phyloP scores from a whole-genome alignment of 805 yeast genomes.

The Saccharomycopsis capsularis region DNA sequence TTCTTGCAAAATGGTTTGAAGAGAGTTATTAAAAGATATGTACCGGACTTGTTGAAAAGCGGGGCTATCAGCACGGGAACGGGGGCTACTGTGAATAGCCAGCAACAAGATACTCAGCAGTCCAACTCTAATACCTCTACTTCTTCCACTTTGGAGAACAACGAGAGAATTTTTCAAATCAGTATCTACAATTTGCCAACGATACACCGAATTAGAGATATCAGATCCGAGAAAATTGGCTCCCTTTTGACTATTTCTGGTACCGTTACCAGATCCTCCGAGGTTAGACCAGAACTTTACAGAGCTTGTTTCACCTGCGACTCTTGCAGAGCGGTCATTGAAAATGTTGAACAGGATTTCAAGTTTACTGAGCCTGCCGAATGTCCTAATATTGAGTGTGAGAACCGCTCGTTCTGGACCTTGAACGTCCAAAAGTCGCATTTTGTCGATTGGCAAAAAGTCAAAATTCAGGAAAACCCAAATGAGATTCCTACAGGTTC shows the following conservation, averaged over 20 bases:
- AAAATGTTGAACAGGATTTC: constrained; percentile 88
- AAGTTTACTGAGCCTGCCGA: constrained; percentile 91
- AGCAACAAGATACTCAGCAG: constrained; percentile 21
- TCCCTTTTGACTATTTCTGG: constrained; percentile 79
- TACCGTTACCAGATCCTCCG: constrained; percentile 92
- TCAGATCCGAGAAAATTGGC: constrained; percentile 85
- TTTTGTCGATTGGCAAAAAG: constrained; percentile 94
- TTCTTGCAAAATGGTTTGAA: constrained; percentile 70
- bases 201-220: constrained; percentile 77
- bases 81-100: constrained; percentile 11
- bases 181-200: constrained; percentile 83
- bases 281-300: constrained; percentile 90
- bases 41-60: constrained; percentile 59
- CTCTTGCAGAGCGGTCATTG: constrained; percentile 74
- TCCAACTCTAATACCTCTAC: constrained; percentile 33
- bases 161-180: constrained; percentile 79
- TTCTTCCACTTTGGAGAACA: constrained; percentile 40
- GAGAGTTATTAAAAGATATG: constrained; percentile 63
- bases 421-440: constrained; percentile 75
- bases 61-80: constrained; percentile 27
- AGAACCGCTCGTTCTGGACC: constrained; percentile 80
- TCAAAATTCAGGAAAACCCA: constrained; percentile 93
- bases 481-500: constrained; percentile 96
- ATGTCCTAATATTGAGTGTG: constrained; percentile 84
- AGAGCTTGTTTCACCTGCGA: constrained; percentile 87